A percentile compares a stretch with the other conserved stretches of the same genome.
phyloP scores from a whole-genome alignment of 108 stramenopile genomes.

The Mediolabrus comicus region DNA sequence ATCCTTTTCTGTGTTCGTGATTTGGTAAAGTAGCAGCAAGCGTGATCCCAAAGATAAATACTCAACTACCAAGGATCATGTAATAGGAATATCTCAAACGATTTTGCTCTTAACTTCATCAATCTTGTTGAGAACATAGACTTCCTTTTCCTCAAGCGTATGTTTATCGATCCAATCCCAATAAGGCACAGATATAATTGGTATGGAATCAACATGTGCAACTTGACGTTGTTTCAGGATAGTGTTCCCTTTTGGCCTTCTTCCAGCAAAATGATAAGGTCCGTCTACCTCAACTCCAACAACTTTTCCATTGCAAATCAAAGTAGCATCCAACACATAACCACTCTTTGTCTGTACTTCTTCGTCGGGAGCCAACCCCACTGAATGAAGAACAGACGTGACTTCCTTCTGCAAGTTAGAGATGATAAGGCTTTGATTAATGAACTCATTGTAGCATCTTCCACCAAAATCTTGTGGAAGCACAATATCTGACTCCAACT shows the following conservation, averaged over 20 bases:
- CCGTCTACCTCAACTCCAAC: constrained; percentile 54
- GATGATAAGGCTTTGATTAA: background rate
- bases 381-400: constrained; percentile 20
- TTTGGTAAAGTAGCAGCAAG: too few relatives aligned
- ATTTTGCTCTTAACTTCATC: background rate
- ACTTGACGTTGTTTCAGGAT: constrained; percentile 40
- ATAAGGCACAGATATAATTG: constrained; percentile 28
- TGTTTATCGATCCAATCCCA: constrained; percentile 37
- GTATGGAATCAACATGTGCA: constrained; percentile 21
- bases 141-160: constrained; percentile 13
- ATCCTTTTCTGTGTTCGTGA: too few relatives aligned
- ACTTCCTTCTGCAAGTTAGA: constrained; percentile 29
- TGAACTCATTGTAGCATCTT: constrained; percentile 25
- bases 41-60: too few relatives aligned
- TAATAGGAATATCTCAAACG: too few relatives aligned
- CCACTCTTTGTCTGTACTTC: constrained; percentile 23
- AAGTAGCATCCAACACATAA: constrained; percentile 27
- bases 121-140: constrained; percentile 22
- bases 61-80: too few relatives aligned
- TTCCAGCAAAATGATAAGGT: constrained; percentile 38
- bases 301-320: constrained; percentile 16
- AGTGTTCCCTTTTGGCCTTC: constrained; percentile 17
- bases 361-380: constrained; percentile 22
- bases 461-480: constrained; percentile 7
- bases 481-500: background rate